Evolutionary conservation across 108 stramenopile genomes (phyloP).

Genomic region (Nannochloropsis salina): DNA sequence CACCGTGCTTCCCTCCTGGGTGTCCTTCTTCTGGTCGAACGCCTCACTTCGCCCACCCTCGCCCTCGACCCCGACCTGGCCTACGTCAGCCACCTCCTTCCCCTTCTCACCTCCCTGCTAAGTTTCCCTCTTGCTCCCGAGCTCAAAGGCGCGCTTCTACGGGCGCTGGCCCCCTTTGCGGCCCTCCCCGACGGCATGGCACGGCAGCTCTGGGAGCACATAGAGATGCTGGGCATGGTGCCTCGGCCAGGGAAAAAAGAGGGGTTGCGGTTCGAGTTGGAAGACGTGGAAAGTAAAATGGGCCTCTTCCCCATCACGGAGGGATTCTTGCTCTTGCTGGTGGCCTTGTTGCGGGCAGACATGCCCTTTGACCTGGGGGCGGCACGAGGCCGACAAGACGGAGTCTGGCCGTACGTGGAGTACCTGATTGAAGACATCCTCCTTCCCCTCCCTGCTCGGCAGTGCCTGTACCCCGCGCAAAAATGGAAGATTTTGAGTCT

Average conservation of each 20-base stretch:
- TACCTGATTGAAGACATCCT: background rate
- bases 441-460: background rate
- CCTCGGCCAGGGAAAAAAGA: background rate
- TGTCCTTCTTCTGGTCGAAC: background rate
- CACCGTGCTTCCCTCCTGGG: background rate
- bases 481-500: conserved; percentile 20
- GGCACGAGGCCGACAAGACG: background rate
- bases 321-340: background rate
- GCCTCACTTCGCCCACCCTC: background rate
- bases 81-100: background rate
- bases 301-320: background rate
- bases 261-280: background rate
- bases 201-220: background rate
- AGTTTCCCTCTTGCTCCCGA: background rate
- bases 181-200: background rate
- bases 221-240: background rate
- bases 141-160: background rate
- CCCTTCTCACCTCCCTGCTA: background rate
- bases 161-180: background rate
- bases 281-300: background rate
- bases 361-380: background rate
- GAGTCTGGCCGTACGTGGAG: background rate
- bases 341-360: background rate
- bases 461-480: background rate
- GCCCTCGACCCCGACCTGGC: background rate